These are phyloP conservation scores for Echinosophora koreensis DNA, from an alignment of 306 rosid species.

Conservation along the genomic window DNA sequence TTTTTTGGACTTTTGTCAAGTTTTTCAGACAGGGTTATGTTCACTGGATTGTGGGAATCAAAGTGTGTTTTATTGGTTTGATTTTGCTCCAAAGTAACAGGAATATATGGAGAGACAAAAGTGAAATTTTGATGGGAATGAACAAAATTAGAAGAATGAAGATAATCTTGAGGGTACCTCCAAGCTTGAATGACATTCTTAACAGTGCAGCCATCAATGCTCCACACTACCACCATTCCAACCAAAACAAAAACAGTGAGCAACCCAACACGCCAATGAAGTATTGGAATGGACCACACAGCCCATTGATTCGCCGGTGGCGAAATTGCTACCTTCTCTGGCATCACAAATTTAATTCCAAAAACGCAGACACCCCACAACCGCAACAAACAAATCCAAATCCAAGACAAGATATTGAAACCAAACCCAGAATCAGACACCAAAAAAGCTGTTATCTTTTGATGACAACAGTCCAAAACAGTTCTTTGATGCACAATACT, in stretches of 20 bases:
- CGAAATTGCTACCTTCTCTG: constrained; percentile 60
- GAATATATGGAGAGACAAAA: constrained; percentile 11
- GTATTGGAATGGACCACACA: constrained; percentile 52
- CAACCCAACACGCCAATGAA: constrained; percentile 74
- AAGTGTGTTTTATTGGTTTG: constrained; percentile 36
- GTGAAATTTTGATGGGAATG: not conserved
- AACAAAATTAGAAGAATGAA: constrained; percentile 41
- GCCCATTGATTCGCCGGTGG: constrained; percentile 53
- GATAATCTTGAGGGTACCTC: constrained; percentile 58
- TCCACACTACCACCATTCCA: constrained; percentile 76
- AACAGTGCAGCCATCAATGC: constrained; percentile 71
- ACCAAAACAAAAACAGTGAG: constrained; percentile 61
- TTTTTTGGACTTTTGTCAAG: constrained; percentile 34
- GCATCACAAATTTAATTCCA: constrained; percentile 58
- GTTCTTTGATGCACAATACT: not conserved
- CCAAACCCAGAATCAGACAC: constrained; percentile 17
- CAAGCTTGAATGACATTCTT: constrained; percentile 60
- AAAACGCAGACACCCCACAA: not conserved
- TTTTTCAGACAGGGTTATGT: not conserved
- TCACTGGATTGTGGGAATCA: constrained; percentile 39
- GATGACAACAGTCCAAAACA: constrained; percentile 42
- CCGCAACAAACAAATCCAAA: constrained; percentile 36
- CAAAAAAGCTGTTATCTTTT: constrained; percentile 32
- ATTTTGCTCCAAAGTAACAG: constrained; percentile 44
- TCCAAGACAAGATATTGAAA: not conserved